phyloP scores from a whole-genome alignment of 805 yeast species.

The Candida mattraensis region DNA sequence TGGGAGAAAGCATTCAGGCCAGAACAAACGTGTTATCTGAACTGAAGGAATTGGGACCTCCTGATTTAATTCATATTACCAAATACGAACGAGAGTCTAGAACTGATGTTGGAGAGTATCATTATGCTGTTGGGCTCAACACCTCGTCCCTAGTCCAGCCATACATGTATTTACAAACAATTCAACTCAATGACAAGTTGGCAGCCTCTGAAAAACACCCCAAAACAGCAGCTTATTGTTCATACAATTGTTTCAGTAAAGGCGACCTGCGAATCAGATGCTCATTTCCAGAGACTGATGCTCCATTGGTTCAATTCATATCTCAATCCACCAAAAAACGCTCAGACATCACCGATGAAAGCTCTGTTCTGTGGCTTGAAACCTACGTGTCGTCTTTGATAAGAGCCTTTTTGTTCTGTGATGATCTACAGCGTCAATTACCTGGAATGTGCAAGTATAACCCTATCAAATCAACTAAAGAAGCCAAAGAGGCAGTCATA shows the following conservation, averaged over 20 bases:
- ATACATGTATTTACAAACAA: slow-evolving; percentile 54
- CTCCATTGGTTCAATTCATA: slow-evolving; percentile 45
- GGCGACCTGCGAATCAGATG: slow-evolving; percentile 73
- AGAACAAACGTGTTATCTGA: slow-evolving; percentile 44
- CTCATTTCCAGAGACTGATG: slow-evolving; percentile 49
- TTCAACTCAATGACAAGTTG: slow-evolving; percentile 36
- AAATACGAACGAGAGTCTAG: slow-evolving; percentile 41
- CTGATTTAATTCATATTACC: slow-evolving; percentile 65
- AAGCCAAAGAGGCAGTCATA: slow-evolving; percentile 37
- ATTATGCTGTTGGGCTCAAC: slow-evolving; percentile 54
- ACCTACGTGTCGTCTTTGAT: slow-evolving; percentile 57
- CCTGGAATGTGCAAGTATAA: slow-evolving; percentile 59
- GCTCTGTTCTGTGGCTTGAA: slow-evolving; percentile 56
- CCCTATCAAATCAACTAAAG: slow-evolving; percentile 36
- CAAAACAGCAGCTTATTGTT: slow-evolving; percentile 54
- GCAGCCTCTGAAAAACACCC: slow-evolving; percentile 31
- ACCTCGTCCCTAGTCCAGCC: slow-evolving; percentile 52
- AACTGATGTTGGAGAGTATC: slow-evolving; percentile 55
- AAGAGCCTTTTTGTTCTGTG: slow-evolving; percentile 52
- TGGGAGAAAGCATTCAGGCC: slow-evolving; percentile 53
- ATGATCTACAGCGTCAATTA: slow-evolving; percentile 52
- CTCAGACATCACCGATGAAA: slow-evolving; percentile 38
- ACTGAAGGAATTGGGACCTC: slow-evolving; percentile 66
- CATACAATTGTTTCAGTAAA: slow-evolving; percentile 70
- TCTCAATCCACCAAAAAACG: slow-evolving; percentile 43